Percentiles rank a stretch among this genome's conserved stretches.
Conservation (phyloP, 371 early-diverging fungal species). For the Mucor irregularis region DNA sequence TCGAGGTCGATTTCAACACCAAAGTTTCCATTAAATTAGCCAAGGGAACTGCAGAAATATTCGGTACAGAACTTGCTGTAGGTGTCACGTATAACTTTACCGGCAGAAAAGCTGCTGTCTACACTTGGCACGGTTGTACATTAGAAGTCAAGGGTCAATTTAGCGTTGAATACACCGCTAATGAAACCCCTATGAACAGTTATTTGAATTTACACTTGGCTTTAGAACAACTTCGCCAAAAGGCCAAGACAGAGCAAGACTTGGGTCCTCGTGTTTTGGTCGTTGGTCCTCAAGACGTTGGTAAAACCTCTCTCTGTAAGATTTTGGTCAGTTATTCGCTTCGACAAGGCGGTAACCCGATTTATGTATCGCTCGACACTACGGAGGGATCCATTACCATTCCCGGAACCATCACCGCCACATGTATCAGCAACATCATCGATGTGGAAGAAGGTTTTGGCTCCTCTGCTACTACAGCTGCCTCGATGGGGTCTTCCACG, state of each 20-base stretch:
- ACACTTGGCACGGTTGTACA: conserved; percentile 92
- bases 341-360: conserved; percentile 70
- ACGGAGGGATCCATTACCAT: conserved; percentile 83
- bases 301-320: conserved; percentile 86
- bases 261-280: conserved; percentile 80
- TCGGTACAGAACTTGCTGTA: conserved; percentile 88
- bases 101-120: conserved; percentile 88
- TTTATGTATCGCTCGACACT: conserved; percentile 87
- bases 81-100: conserved; percentile 75
- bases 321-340: conserved; percentile 85
- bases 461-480: conserved; percentile 70
- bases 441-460: conserved; percentile 89
- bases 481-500: conserved; percentile 65
- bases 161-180: conserved; percentile 84
- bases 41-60: conserved; percentile 86
- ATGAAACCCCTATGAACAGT: conserved; percentile 92
- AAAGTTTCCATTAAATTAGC: conserved; percentile 60
- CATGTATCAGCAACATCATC: conserved; percentile 70
- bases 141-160: conserved; percentile 70
- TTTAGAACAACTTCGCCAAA: conserved; percentile 75
- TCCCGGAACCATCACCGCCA: conserved; percentile 86
- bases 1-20: conserved; percentile 67
- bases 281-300: conserved; percentile 89
- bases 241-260: conserved; percentile 31
- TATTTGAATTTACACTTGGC: conserved; percentile 89